These are phyloP conservation scores for Pyrenophora seminiperda DNA, from an alignment of 2,329 filamentous ascomycete genomes.

Conservation along the genomic window DNA sequence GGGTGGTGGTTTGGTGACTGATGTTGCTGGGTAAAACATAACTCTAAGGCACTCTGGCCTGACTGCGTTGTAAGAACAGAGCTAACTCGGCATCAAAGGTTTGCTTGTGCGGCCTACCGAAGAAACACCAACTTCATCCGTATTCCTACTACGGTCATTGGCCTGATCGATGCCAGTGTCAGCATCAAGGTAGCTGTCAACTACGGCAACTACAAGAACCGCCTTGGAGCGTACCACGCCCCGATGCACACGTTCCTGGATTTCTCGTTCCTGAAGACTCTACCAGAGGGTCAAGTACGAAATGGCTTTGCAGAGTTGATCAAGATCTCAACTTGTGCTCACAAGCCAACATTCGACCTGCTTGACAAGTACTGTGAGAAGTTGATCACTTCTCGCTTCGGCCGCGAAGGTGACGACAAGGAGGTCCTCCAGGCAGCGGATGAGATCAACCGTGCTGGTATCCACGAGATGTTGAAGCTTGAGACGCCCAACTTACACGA, in stretches of 20 bases:
- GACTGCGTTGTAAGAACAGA: slow-evolving; percentile 23
- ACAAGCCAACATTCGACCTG: slow-evolving; percentile 68
- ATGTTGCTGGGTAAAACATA: slow-evolving; percentile 67
- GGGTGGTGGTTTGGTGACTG: slow-evolving; percentile 50
- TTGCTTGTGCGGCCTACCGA: slow-evolving; percentile 71
- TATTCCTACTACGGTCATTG: slow-evolving; percentile 75
- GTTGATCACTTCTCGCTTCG: slow-evolving; percentile 68
- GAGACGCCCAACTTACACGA: slow-evolving; percentile 76
- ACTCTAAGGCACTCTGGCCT: slow-evolving; percentile 58
- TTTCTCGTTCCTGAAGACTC: slow-evolving; percentile 71
- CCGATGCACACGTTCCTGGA: slow-evolving; percentile 75
- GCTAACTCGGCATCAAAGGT: slow-evolving; percentile 35
- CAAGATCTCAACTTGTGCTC: slow-evolving; percentile 75
- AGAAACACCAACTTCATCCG: slow-evolving; percentile 76
- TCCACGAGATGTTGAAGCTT: slow-evolving; percentile 73
- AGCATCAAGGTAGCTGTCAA: slow-evolving; percentile 81
- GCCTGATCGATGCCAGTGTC: slow-evolving; percentile 75
- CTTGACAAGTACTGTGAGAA: slow-evolving; percentile 72
- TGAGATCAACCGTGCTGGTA: slow-evolving; percentile 70
- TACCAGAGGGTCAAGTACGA: slow-evolving; percentile 70
- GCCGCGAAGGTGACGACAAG: slow-evolving; percentile 62
- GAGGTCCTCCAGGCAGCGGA: slow-evolving; percentile 68
- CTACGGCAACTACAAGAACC: slow-evolving; percentile 77
- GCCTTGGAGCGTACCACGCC: slow-evolving; percentile 73
- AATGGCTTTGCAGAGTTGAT: slow-evolving; percentile 77